Percentiles rank a stretch among this genome's conserved stretches.
Conservation (phyloP, 2,329 filamentous ascomycete genomes). For the Exserohilum rostratum region DNA sequence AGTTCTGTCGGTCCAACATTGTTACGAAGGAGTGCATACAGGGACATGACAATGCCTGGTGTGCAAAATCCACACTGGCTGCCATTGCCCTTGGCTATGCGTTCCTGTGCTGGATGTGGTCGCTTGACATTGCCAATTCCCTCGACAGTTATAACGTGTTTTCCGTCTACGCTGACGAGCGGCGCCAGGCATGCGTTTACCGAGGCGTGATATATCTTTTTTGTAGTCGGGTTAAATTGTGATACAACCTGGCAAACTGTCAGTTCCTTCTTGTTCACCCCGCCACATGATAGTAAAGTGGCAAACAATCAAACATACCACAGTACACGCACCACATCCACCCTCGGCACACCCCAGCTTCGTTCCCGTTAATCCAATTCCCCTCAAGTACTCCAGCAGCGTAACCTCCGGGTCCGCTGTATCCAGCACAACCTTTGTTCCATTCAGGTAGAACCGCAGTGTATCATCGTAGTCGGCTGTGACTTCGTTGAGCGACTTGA, state of each 20-base stretch:
- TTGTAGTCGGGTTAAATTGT: slow-evolving; percentile 90
- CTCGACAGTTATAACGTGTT: slow-evolving; percentile 97
- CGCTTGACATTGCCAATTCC: slow-evolving; percentile 87
- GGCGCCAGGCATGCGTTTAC: slow-evolving; percentile 96
- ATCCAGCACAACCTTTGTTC: slow-evolving; percentile 84
- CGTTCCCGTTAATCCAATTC: slow-evolving; percentile 91
- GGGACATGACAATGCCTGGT: slow-evolving; percentile 95
- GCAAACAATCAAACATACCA: slow-evolving; percentile 58
- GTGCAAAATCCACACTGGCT: slow-evolving; percentile 97
- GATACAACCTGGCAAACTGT: slow-evolving; percentile 68
- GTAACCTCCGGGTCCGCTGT: slow-evolving; percentile 90
- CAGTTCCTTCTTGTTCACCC: slow-evolving; percentile 1
- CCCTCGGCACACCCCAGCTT: slow-evolving; percentile 97
- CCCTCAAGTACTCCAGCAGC: slow-evolving; percentile 88
- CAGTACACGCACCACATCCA: slow-evolving; percentile 94
- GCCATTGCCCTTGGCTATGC: slow-evolving; percentile 88
- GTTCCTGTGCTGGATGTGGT: slow-evolving; percentile 88
- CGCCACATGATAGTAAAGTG: neutral
- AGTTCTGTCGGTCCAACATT: slow-evolving; percentile 76
- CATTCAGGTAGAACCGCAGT: slow-evolving; percentile 91
- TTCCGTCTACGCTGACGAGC: slow-evolving; percentile 90
- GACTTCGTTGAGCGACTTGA: slow-evolving; percentile 62
- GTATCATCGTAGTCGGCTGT: slow-evolving; percentile 85
- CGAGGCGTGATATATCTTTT: slow-evolving; percentile 91
- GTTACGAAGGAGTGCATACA: slow-evolving; percentile 91